These are phyloP conservation scores for Heliocybe sulcata DNA, from an alignment of 1,284 basidiomycete genomes.

Conservation along the genomic window DNA sequence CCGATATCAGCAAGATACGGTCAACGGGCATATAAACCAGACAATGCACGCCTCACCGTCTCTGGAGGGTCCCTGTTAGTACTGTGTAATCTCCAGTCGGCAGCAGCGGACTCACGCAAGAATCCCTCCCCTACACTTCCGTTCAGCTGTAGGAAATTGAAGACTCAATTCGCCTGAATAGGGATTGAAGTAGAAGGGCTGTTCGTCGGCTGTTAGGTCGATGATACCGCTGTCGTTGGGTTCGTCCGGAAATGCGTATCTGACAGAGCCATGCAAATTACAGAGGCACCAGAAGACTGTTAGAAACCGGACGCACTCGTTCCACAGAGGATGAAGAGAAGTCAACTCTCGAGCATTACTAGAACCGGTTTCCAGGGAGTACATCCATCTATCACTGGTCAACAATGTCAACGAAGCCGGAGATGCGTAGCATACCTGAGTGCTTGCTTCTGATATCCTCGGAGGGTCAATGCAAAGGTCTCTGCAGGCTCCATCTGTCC, in stretches of 20 bases:
- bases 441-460: constrained; percentile 94
- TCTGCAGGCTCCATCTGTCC: constrained; percentile 78
- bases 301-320: constrained; percentile 57
- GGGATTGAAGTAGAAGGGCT: constrained; percentile 80
- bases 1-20: neutral
- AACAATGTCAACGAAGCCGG: constrained; percentile 1
- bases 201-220: constrained; percentile 66
- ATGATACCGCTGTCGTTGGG: constrained; percentile 42
- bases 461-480: constrained; percentile 74
- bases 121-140: constrained; percentile 80
- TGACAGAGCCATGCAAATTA: constrained; percentile 17
- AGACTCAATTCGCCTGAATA: constrained; percentile 95
- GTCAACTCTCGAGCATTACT: constrained; percentile 61
- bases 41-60: constrained; percentile 16
- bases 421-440: constrained; percentile 43
- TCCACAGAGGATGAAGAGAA: constrained; percentile 93
- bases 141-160: constrained; percentile 79
- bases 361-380: constrained; percentile 74
- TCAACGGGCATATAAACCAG: neutral
- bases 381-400: constrained; percentile 74
- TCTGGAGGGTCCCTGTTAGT: constrained; percentile 18
- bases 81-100: neutral
- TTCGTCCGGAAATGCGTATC: constrained; percentile 63
- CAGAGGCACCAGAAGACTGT: constrained; percentile 3
- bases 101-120: constrained; percentile 60